phyloP scores from a whole-genome alignment of 2,329 filamentous ascomycete genomes.

The Geosmithia flava region DNA sequence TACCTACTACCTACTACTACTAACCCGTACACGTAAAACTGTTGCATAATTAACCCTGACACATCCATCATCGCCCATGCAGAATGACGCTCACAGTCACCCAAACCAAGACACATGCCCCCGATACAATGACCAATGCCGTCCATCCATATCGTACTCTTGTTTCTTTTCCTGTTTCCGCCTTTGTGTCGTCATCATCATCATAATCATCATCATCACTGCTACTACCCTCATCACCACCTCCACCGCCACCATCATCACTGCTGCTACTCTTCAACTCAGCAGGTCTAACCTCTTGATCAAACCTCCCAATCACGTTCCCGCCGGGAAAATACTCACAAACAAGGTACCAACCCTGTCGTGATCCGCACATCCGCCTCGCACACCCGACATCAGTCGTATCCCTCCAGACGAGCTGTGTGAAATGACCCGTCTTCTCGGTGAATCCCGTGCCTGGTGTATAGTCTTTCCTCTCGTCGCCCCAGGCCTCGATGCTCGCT shows the following conservation, averaged over 20 bases:
- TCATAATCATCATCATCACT: background rate
- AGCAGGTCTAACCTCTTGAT: slow-evolving; percentile 21
- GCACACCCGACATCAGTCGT: slow-evolving; percentile 48
- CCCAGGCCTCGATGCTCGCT: slow-evolving; percentile 54
- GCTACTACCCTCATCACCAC: background rate
- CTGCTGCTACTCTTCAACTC: too few relatives aligned
- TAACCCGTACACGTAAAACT: too few relatives aligned
- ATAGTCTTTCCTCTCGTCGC: slow-evolving; percentile 37
- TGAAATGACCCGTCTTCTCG: slow-evolving; percentile 56
- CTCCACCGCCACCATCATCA: background rate
- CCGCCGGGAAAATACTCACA: slow-evolving; percentile 61
- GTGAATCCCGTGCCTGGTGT: slow-evolving; percentile 35
- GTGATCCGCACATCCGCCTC: slow-evolving; percentile 22
- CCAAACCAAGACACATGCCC: background rate
- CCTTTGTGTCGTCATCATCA: slow-evolving; percentile 2
- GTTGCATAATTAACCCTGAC: too few relatives aligned
- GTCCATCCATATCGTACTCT: background rate
- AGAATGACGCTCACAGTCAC: background rate
- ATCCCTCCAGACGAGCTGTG: slow-evolving; percentile 58
- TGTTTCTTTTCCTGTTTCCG: slow-evolving; percentile 6
- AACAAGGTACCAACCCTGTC: slow-evolving; percentile 49
- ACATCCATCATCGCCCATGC: background rate
- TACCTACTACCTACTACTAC: too few relatives aligned
- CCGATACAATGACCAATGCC: background rate
- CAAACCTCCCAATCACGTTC: slow-evolving; percentile 44